Base-by-base conservation (phyloP, 495 filamentous ascomycete species). In the Aspergillus carlsbadensis region DNA sequence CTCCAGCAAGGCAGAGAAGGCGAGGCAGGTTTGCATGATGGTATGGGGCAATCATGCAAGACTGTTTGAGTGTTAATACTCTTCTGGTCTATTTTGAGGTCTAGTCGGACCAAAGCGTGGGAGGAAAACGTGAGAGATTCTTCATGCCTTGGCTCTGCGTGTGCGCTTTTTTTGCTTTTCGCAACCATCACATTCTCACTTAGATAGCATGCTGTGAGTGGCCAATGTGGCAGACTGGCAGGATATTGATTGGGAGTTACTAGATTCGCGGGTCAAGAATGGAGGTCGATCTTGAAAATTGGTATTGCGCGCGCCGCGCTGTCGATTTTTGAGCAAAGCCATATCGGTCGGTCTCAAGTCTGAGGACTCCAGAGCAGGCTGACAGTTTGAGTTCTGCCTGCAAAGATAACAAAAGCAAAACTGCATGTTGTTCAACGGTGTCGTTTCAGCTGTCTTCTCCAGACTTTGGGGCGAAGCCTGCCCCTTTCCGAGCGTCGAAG, bases 361-460 rank as follows among this genome's bases (percentile, higher is more conserved):
- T 46, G 8, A 22, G 13, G 33, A 34, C 33, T 34, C 33, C 6
- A 34, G 33, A 34, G 33, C 13, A 6, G 33, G 13, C 35, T 13
- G 35, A 37, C 35, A 37, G 13, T 37, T 37, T 37, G 35, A 14
- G 35, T 37, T 37, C 35, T 18, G 31, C 13, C 8, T n/a, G 3
- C 26, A 8, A 21, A 43, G 40, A 43, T 24, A 43, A 41, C 15
- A 47, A 49, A 49, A 49, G 45, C 45, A 49, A 49, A 36, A 10
- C 2, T 20, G 14, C 18, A 29, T 39, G 18, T 44, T 10, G 41
- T 40, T 36, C 46, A 51, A 51, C 48, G 21, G 48, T 40, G 48
- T 26, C 20, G 20, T 51, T 24, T 51, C 48, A 51, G 36, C 40
- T 13, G 26, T n/a, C n/a, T 39, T 51, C 48, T 51, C 48, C 36